Conservation (phyloP, 305 asterid species). For the Solanum hybrid region DNA sequence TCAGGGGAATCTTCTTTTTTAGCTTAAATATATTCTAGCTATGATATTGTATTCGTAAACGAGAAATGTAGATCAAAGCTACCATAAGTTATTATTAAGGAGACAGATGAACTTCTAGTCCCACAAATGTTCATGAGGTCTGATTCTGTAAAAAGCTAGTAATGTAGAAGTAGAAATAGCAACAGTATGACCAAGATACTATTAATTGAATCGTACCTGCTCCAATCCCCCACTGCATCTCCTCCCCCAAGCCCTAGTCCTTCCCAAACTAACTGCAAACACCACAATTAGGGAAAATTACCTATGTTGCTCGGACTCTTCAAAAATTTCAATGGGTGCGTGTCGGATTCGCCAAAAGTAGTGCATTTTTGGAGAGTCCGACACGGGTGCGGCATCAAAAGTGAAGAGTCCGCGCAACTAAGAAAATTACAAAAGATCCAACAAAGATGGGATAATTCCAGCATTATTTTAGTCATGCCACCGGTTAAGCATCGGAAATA, state of each 20-base stretch:
- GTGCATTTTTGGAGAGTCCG: no score
- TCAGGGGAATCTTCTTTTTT: neutral
- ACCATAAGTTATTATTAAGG: neutral
- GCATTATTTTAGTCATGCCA: neutral
- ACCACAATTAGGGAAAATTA: neutral
- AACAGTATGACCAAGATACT: neutral
- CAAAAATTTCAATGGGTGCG: no score
- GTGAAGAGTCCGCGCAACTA: no score
- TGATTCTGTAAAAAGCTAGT: neutral
- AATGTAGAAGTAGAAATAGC: neutral
- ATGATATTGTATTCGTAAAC: neutral
- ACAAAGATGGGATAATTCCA: neutral
- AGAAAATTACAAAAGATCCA: neutral
- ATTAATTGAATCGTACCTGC: conserved; percentile 4
- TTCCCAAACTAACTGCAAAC: conserved; percentile 23
- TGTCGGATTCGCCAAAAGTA: no score
- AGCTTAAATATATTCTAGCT: neutral
- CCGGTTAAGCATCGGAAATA: neutral
- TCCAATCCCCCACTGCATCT: conserved; percentile 21
- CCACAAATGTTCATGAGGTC: neutral
- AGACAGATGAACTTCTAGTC: neutral
- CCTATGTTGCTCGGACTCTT: no score
- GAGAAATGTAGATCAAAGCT: neutral
- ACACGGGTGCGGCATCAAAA: no score
- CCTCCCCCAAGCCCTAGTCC: conserved; percentile 26